Base-by-base conservation (phyloP, 768 basidiomycete genomes). In the Tricholoma furcatifolium region DNA sequence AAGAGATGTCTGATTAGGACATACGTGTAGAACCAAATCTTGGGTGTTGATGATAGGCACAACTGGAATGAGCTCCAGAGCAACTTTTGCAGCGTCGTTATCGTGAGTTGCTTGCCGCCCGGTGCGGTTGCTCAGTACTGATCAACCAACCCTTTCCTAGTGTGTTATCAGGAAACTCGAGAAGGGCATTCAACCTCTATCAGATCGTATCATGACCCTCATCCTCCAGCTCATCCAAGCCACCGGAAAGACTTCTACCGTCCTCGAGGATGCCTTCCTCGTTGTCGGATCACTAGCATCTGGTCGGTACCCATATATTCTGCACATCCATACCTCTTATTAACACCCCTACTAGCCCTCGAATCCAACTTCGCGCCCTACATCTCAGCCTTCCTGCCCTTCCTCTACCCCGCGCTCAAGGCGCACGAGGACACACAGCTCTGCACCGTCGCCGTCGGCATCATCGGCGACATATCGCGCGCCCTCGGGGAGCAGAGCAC, bases 51-150 rank as follows among this genome's bases (percentile, higher is more conserved):
- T 69, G 97, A 99, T 65, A 86, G 92, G 57, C 95, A 94, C 71
- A 99, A 97, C 74, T 97, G 96, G 94, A 97, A 97, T 65, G 96
- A 99, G 67, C 78, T 99, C 21, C 95, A 97, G 68, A 88, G 92
- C 71, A 97, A 96, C 72, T 80, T 98, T 61, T 97, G 94, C 68
- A 85, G 88, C 59, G 90, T 97, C 43, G 78, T 91, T 48, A 89
- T 92, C 50, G 92, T 93, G 64, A 65, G 90, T 74, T 18, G 32
- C 42, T 38, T 42, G 18, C 48, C 7, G 7, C 27, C 7, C 7
- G 6, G 17, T 24, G 44, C 9, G 42, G 24, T 34, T 34, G 0
- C 23, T 35, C 23, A 48, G 58, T 27, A 50, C 47, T 38, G 23
- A 56, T 56, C 15, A 48, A n/a, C 35, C 35, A 35, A 11, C 27